These are phyloP conservation scores for Loxodes magnus DNA, from an alignment of 73 alveolate genomes.

Conservation along the genomic window DNA sequence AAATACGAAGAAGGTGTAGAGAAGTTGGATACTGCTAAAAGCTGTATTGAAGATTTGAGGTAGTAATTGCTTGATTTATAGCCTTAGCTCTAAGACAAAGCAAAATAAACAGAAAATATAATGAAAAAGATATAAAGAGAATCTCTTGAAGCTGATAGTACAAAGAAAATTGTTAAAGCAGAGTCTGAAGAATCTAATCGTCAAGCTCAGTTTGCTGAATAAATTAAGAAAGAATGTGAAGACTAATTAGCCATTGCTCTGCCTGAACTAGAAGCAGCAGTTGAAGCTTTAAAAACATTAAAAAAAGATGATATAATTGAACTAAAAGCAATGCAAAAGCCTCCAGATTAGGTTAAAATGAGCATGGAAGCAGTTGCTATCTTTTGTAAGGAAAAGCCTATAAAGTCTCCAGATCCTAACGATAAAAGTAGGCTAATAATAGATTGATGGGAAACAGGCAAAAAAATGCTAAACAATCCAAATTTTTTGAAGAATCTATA, in stretches of 20 bases:
- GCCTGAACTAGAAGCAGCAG: constrained; percentile 85
- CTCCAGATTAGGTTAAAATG: constrained; percentile 80
- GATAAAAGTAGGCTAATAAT: constrained; percentile 13
- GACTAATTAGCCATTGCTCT: constrained; percentile 72
- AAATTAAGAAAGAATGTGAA: constrained; percentile 76
- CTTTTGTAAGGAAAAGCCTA: constrained; percentile 47
- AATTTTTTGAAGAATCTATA: constrained; percentile 50
- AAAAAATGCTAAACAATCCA: constrained; percentile 53
- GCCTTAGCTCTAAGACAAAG: constrained; percentile 82
- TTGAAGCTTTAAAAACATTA: constrained; percentile 73
- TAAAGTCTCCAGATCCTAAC: constrained; percentile 46
- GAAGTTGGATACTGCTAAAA: constrained; percentile 73
- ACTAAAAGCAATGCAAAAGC: constrained; percentile 82
- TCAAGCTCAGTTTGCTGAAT: constrained; percentile 70
- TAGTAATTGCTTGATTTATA: constrained; percentile 73
- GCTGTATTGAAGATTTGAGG: constrained; percentile 73
- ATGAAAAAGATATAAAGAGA: constrained; percentile 73
- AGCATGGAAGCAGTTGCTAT: constrained; percentile 78
- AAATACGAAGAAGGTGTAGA: constrained; percentile 77
- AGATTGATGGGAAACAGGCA: constrained; percentile 78
- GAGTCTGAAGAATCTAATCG: constrained; percentile 81
- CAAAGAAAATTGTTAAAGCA: constrained; percentile 56
- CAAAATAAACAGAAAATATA: constrained; percentile 76
- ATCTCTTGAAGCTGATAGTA: constrained; percentile 76
- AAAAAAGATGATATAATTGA: constrained; percentile 78